Conservation (phyloP, 345 rosid genomes). For the Rubroshorea leprosula region DNA sequence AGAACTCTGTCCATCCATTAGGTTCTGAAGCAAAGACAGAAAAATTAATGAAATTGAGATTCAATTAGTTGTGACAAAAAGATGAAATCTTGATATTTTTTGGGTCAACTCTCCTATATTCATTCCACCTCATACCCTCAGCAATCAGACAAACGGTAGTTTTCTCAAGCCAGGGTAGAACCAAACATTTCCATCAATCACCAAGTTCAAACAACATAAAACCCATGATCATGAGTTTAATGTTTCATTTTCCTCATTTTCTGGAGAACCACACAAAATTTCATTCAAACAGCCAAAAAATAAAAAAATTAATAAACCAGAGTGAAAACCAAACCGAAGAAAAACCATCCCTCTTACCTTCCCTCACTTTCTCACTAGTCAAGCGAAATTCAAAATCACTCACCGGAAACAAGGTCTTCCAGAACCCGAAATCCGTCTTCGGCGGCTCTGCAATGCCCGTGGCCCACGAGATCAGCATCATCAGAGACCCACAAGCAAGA, state of each 20-base stretch:
- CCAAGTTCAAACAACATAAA: conserved; percentile 12
- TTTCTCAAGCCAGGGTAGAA: conserved; percentile 11
- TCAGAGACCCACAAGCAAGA: conserved; percentile 87
- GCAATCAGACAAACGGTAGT: conserved; percentile 45
- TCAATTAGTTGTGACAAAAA: neutral
- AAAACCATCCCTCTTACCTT: conserved; percentile 9
- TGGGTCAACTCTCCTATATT: conserved; percentile 9
- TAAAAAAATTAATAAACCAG: conserved; percentile 15
- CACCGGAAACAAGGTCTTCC: conserved; percentile 94
- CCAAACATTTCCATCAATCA: neutral
- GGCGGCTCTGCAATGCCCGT: conserved; percentile 85
- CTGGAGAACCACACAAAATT: neutral
- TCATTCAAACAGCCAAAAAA: too few relatives aligned
- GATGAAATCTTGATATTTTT: neutral
- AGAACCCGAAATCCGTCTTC: conserved; percentile 79
- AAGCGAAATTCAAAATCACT: conserved; percentile 40
- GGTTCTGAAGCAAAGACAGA: neutral
- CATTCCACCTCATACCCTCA: conserved; percentile 17
- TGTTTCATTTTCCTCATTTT: neutral
- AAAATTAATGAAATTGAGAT: too few relatives aligned
- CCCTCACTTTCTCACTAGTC: conserved; percentile 17
- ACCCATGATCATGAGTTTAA: conserved; percentile 3
- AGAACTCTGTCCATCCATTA: neutral
- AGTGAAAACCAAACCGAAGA: conserved; percentile 30
- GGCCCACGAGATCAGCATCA: conserved; percentile 97